Conservation (phyloP, 2,329 filamentous ascomycete genomes). For the Aureobasidium sp. region DNA sequence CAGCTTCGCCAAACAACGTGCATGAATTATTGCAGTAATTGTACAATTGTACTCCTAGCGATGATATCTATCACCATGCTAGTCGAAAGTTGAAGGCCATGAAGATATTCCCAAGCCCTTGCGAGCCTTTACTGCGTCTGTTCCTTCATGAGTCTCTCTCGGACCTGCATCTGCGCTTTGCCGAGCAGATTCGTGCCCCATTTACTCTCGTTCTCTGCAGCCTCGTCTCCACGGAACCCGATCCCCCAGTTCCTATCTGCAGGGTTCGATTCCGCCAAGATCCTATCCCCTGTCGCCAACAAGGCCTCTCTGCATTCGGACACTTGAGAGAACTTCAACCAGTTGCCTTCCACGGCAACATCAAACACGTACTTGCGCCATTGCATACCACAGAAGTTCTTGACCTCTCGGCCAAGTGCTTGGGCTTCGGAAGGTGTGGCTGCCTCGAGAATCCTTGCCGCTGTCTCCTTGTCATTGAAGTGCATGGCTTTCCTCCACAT, state of each 20-base stretch:
- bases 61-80: neutral
- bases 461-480: constrained; percentile 26
- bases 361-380: constrained; percentile 24
- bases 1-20: neutral
- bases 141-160: constrained; percentile 23
- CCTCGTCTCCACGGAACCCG: constrained; percentile 28
- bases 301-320: constrained; percentile 24
- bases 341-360: constrained; percentile 30
- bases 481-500: constrained; percentile 33
- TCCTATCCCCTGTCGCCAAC: constrained; percentile 26
- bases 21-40: neutral
- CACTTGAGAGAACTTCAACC: constrained; percentile 30
- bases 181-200: constrained; percentile 32
- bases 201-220: constrained; percentile 23
- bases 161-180: constrained; percentile 30
- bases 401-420: constrained; percentile 28
- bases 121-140: neutral
- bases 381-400: constrained; percentile 26
- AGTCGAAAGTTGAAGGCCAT: neutral
- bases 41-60: neutral
- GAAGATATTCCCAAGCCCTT: neutral
- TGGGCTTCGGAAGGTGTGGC: constrained; percentile 24
- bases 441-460: constrained; percentile 23
- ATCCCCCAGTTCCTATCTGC: constrained; percentile 32
- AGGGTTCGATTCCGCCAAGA: constrained; percentile 32